These are phyloP conservation scores for Boletus eberwhitei DNA, from an alignment of 768 basidiomycete genomes.

Conservation along the genomic window DNA sequence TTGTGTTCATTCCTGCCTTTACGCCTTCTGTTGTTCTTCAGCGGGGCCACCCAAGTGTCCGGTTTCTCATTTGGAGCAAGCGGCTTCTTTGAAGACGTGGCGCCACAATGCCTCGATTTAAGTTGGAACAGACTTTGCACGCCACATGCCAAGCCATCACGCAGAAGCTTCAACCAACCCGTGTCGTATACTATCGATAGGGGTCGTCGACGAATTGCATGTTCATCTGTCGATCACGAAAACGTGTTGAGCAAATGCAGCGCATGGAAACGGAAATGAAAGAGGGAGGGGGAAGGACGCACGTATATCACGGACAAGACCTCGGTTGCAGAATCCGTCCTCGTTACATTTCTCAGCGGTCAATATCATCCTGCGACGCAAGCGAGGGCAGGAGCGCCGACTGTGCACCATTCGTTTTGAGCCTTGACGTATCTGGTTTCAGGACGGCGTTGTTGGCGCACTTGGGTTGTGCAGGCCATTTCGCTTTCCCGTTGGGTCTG, in stretches of 20 bases:
- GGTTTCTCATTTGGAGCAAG: neutral
- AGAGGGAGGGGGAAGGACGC: no score
- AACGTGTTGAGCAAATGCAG: neutral
- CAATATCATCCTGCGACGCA: constrained; percentile 12
- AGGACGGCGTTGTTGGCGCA: no score
- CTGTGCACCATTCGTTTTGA: no score
- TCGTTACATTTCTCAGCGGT: constrained; percentile 34
- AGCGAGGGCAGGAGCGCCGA: constrained; percentile 26
- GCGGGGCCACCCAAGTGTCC: no score
- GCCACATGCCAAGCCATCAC: neutral
- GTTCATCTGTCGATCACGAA: constrained; percentile 47
- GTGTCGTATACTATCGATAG: constrained; percentile 43
- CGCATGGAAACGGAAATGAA: neutral
- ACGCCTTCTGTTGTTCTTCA: neutral
- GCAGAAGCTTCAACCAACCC: constrained; percentile 3
- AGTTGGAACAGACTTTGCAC: no score
- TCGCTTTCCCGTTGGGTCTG: no score
- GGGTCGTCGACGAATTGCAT: constrained; percentile 61
- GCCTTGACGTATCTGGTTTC: no score
- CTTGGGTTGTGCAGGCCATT: no score
- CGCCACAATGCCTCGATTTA: neutral
- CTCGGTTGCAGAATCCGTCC: no score
- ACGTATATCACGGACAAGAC: no score
- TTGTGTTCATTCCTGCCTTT: no score
- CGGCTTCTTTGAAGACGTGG: neutral